Evolutionary conservation across 192 early-diverging fungal species (phyloP).

Genomic region (Spizellomyces sp.): DNA sequence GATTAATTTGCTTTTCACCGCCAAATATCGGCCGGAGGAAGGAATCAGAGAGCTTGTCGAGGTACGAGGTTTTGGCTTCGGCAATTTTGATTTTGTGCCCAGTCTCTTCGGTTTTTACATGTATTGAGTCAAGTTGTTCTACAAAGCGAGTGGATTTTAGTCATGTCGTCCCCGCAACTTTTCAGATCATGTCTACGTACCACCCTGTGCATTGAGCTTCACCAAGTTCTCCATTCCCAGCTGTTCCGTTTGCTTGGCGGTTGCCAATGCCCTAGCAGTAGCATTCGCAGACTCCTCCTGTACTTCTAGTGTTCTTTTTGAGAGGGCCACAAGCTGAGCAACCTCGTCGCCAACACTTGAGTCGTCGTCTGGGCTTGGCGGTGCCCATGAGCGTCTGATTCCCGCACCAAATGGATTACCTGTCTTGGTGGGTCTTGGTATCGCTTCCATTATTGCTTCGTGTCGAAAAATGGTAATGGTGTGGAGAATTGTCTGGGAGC

Average conservation of each 20-base stretch:
- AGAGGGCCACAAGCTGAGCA: conserved; percentile 20
- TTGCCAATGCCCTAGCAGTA: conserved; percentile 12
- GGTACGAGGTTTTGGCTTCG: conserved; percentile 17
- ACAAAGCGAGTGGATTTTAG: background rate
- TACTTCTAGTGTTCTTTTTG: conserved; percentile 14
- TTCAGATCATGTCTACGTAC: conserved; percentile 2
- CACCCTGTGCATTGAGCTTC: conserved; percentile 21
- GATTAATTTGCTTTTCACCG: conserved; percentile 14
- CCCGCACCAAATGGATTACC: conserved; percentile 15
- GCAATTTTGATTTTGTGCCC: conserved; percentile 10
- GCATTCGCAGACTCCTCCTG: conserved; percentile 10
- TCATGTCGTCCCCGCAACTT: background rate
- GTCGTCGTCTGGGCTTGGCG: conserved; percentile 4
- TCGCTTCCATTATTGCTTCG: background rate
- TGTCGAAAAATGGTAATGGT: too few relatives aligned
- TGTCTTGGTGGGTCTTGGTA: background rate
- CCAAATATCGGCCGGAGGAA: conserved; percentile 26
- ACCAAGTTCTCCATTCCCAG: conserved; percentile 21
- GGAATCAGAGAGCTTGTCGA: conserved; percentile 16
- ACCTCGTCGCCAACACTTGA: conserved; percentile 17
- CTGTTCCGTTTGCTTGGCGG: conserved; percentile 14
- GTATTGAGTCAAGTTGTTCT: conserved; percentile 26
- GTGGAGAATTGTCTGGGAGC: too few relatives aligned
- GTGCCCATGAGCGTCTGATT: conserved; percentile 2
- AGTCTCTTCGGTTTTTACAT: background rate